Percentiles rank a stretch among this genome's conserved stretches.
Evolutionary conservation across 2,329 filamentous ascomycete species (phyloP).

Genomic region (Lithohypha guttulata): DNA sequence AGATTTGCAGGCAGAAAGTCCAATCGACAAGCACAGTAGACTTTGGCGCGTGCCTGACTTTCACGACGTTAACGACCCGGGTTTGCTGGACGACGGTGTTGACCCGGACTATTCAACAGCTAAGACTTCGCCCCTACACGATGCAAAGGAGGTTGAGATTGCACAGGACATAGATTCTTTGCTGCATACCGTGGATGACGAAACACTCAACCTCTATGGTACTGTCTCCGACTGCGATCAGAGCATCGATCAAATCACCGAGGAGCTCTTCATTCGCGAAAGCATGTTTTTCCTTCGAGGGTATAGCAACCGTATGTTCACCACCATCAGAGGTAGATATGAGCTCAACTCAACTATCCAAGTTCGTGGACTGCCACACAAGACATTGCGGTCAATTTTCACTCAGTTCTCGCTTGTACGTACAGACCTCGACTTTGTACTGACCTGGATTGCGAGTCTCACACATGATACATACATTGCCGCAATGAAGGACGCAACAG

Average conservation of each 20-base stretch:
- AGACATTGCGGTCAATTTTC: slow-evolving; percentile 9
- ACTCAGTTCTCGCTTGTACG: not conserved
- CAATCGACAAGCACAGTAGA: slow-evolving; percentile 54
- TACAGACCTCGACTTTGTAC: slow-evolving; percentile 6
- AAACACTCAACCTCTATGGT: no score
- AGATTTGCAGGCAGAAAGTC: slow-evolving; percentile 66
- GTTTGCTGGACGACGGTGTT: slow-evolving; percentile 39
- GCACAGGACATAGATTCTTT: not conserved
- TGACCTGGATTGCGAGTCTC: slow-evolving; percentile 11
- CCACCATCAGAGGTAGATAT: slow-evolving; percentile 27
- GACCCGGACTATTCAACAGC: slow-evolving; percentile 18
- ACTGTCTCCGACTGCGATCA: not conserved
- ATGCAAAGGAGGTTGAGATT: not conserved
- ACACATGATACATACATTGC: not conserved
- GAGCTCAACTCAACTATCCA: slow-evolving; percentile 29
- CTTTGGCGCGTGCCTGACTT: slow-evolving; percentile 65
- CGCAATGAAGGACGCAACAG: slow-evolving; percentile 25
- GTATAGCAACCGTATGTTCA: slow-evolving; percentile 62
- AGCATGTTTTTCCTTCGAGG: slow-evolving; percentile 72
- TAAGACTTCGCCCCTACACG: slow-evolving; percentile 10
- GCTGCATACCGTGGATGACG: no score
- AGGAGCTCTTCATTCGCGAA: slow-evolving; percentile 65
- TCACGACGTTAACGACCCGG: slow-evolving; percentile 34
- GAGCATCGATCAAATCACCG: slow-evolving; percentile 42
- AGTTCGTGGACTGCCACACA: slow-evolving; percentile 16